A percentile compares a stretch with the other conserved stretches of the same genome.
Evolutionary conservation across 208 protist species (phyloP).

Genomic region (Trypanosoma caninum): DNA sequence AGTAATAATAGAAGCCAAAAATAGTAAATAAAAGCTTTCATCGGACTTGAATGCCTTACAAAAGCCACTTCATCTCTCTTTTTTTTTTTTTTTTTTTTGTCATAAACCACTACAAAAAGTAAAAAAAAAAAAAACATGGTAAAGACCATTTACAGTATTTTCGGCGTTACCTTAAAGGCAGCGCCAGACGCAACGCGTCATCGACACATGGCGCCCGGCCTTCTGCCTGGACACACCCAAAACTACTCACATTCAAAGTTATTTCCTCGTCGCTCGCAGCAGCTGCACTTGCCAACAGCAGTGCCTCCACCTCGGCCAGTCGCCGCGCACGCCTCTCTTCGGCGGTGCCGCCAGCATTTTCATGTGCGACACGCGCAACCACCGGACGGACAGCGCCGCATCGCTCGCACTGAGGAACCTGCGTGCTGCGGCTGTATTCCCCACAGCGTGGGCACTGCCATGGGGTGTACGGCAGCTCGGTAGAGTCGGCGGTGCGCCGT

Average conservation of each 20-base stretch:
- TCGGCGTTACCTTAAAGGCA: constrained; percentile 9
- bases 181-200: constrained; percentile 1
- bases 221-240: neutral
- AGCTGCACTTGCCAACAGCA: constrained; percentile 8
- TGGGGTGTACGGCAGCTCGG: constrained; percentile 31
- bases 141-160: neutral
- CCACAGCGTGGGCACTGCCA: constrained; percentile 52
- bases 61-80: neutral
- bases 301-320: constrained; percentile 22
- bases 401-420: constrained; percentile 28
- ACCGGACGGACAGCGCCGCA: constrained; percentile 25
- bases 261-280: neutral
- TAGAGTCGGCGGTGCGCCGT: constrained; percentile 8
- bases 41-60: no score
- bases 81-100: constrained; percentile 13
- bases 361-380: neutral
- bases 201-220: constrained; percentile 9
- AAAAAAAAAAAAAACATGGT: constrained; percentile 1
- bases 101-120: neutral
- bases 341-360: neutral
- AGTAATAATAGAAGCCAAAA: neutral
- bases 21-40: no score
- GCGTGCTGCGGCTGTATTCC: constrained; percentile 28
- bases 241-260: neutral
- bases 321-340: constrained; percentile 9